These are phyloP conservation scores for Plasmodium falciparum DNA, from an alignment of 169 alveolate species.

Conservation along the genomic window DNA sequence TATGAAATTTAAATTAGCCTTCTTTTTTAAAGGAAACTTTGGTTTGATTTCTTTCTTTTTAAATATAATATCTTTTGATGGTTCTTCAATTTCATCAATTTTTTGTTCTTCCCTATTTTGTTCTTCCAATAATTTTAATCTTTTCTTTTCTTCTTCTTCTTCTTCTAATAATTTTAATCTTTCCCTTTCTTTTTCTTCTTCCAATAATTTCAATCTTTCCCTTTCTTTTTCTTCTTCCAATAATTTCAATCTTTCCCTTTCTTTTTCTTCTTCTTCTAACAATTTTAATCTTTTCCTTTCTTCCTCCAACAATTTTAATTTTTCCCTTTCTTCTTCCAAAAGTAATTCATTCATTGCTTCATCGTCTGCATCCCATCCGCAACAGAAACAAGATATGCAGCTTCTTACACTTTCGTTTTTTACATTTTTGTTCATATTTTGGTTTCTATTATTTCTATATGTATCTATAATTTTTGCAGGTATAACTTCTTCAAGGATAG, in stretches of 20 bases:
- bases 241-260: not conserved
- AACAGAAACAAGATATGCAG: constrained; percentile 39
- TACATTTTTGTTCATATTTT: not conserved
- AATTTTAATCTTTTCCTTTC: not conserved
- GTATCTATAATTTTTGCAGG: not conserved
- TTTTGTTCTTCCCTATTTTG: constrained; percentile 11
- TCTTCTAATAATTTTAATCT: constrained; percentile 23
- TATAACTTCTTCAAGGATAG: not conserved
- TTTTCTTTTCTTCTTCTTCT: constrained; percentile 33
- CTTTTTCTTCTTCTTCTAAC: constrained; percentile 11
- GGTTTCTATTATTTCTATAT: not conserved
- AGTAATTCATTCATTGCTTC: constrained; percentile 20
- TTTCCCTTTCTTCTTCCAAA: constrained; percentile 9
- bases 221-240: constrained; percentile 6
- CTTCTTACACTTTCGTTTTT: not conserved
- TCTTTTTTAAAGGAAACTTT: constrained; percentile 25
- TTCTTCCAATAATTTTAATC: constrained; percentile 8
- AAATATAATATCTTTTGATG: constrained; percentile 15
- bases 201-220: constrained; percentile 21
- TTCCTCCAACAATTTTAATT: not conserved
- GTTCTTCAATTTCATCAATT: not conserved
- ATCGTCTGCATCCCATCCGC: constrained; percentile 53
- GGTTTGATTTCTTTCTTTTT: constrained; percentile 26
- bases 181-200: constrained; percentile 40
- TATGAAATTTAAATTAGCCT: constrained; percentile 48